These are phyloP conservation scores for Hypomontagnella submonticulosa DNA, from an alignment of 495 filamentous ascomycete species.

Conservation along the genomic window DNA sequence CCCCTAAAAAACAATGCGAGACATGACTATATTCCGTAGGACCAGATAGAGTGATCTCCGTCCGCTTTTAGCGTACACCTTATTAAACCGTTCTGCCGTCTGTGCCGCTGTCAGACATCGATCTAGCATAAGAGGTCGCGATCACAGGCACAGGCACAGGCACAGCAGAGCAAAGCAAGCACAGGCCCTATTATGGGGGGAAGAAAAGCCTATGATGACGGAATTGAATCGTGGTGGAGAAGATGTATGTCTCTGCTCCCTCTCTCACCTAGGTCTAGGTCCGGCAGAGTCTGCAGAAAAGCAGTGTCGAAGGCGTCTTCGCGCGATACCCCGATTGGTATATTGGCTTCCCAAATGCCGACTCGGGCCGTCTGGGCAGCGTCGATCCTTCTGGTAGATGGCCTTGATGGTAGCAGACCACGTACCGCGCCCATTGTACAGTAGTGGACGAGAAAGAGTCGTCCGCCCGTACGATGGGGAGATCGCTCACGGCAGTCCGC, in stretches of 20 bases:
- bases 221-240: slow-evolving; percentile 19
- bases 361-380: slow-evolving; percentile 20
- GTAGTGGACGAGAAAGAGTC: slow-evolving; percentile 7
- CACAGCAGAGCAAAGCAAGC: too few relatives aligned
- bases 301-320: slow-evolving; percentile 18
- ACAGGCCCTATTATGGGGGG: too few relatives aligned
- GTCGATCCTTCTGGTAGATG: slow-evolving; percentile 35
- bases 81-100: slow-evolving; percentile 25
- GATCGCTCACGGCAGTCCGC: slow-evolving; percentile 27
- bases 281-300: slow-evolving; percentile 8
- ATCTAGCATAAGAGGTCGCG: slow-evolving; percentile 29
- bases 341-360: slow-evolving; percentile 32
- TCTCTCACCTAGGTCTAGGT: slow-evolving; percentile 20
- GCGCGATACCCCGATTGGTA: slow-evolving; percentile 18
- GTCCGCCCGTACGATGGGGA: slow-evolving; percentile 22
- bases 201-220: slow-evolving; percentile 24
- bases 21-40: slow-evolving; percentile 36
- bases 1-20: slow-evolving; percentile 31
- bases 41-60: slow-evolving; percentile 21
- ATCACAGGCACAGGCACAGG: slow-evolving; percentile 25
- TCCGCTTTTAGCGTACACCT: slow-evolving; percentile 17
- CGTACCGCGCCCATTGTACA: slow-evolving; percentile 21
- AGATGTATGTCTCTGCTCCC: background rate
- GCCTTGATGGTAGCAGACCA: background rate
- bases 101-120: slow-evolving; percentile 35